Base-by-base conservation (phyloP, 1,284 basidiomycete species). In the Pterulicium gracile region DNA sequence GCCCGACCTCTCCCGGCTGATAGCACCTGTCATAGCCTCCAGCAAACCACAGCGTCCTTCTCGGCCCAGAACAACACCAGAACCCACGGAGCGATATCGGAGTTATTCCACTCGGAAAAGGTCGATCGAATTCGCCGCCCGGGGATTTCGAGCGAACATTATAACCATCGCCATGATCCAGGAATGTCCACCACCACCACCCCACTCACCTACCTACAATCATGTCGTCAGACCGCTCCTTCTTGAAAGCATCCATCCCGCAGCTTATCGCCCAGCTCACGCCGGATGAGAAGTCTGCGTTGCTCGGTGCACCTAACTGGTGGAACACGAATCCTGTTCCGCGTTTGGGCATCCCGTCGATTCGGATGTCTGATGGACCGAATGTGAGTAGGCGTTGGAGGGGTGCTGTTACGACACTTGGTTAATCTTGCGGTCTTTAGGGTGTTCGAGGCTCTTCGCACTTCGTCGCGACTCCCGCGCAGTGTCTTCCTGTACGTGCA, bases 401-500 rank as follows among this genome's bases (percentile, higher is more conserved):
- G 45, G n/a, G 19, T 22, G 24, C 13, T 18, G 39, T 43, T 19
- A 20, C n/a, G 19, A 46, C 49, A 15, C 18, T 36, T 24, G 40
- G 18, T 24, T 17, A 17, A 24, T n/a, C n/a, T n/a, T n/a, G n/a
- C 24, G 46, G 43, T 32, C 43, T 21, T 3, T 48, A 80, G 73
- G 80, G 81, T 41, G 77, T 82, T 24, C 65, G 81, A 56, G 79
- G 81, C 27, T 78, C 78, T 3, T 81, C 77, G 15, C 77, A 80
- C 54, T 79, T 82, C 54, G 67, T 77, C 3, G 65, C 74, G 36
- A 75, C 72, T 2, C 77, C 77, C 7, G 74, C 77, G 0, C 77
- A 81, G 58, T 81, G 77, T 56, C 61, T 82, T 34, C 79, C 80
- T 24, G 75, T 77, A 54, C 47, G 66, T 54, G 50, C 13, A 7